Base-by-base conservation (phyloP, 176 grass and related monocot genomes). In the Pontederia paniculata region DNA sequence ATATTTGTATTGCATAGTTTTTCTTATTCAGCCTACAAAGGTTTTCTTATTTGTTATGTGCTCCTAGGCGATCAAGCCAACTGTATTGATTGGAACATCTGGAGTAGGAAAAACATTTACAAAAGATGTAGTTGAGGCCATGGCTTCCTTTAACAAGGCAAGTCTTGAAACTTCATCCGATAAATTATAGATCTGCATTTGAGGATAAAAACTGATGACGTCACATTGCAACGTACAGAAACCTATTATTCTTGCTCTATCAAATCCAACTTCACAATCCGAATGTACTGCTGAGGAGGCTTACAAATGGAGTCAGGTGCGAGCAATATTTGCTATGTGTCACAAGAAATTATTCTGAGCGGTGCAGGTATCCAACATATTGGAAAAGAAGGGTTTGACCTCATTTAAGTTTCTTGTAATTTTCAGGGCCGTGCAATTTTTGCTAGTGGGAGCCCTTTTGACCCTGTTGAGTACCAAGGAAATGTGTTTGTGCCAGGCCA, bases 391-490 rank as follows among this genome's bases (percentile, higher is more conserved):
- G 44, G 20, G 52, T 23, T 57, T 50, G 21, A 10, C 9, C 12
- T 65, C 54, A 66, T 60, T 47, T 49, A 44, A 44, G 60, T 57
- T 14, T 58, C 20, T 62, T 21, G 62, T 28, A 61, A 65, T 67
- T 64, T 80, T 41, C 64, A 93, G 94, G 87, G 87, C 16, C 87
- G 87, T 70, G 80, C 69, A 41, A 76, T 98, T 44, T 98, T 98
- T 91, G 94, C 94, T 62, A 98, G 94, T 59, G 94, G 94, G 50
- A 98, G 94, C 78, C 94, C 94, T 17, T 98, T 98, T 84, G 80
- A 65, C 56, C 83, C 87, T 49, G 80, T 98, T 31, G 87, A 98
- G 57, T 80, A 83, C 15, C 57, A 88, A 14, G 94, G 80, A 25
- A 93, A 80, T 76, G 52, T 75, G 65, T 73, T 68, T 76, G 66